phyloP scores from a whole-genome alignment of 345 rosid genomes.

The Acer yangbiense region DNA sequence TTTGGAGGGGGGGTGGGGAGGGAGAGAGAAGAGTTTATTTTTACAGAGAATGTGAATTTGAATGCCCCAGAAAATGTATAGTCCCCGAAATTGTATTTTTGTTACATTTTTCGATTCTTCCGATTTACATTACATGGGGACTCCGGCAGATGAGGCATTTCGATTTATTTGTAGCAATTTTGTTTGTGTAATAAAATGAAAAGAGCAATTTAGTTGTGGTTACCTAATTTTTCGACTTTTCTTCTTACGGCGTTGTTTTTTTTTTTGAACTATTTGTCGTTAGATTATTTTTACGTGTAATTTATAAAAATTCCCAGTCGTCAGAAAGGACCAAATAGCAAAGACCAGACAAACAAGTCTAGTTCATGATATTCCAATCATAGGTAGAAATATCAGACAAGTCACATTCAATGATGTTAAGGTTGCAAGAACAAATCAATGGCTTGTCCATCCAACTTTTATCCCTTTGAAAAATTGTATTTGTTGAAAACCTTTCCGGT shows the following conservation, averaged over 20 bases:
- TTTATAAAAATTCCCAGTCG: too few relatives aligned
- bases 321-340: neutral
- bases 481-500: neutral
- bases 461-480: too few relatives aligned
- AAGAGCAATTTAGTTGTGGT: neutral
- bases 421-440: neutral
- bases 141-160: constrained; percentile 5
- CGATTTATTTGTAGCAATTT: constrained; percentile 24
- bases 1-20: neutral
- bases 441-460: too few relatives aligned
- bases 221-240: neutral
- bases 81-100: constrained; percentile 16
- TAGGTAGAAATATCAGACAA: neutral
- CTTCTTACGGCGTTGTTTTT: too few relatives aligned
- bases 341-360: neutral
- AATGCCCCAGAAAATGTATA: constrained; percentile 12
- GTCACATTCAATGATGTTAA: neutral
- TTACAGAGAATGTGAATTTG: constrained; percentile 9
- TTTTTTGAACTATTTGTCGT: too few relatives aligned
- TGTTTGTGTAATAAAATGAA: constrained; percentile 22
- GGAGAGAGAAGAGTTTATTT: neutral
- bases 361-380: neutral
- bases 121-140: neutral
- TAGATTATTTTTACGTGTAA: too few relatives aligned
- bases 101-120: constrained; percentile 10